Conservation (phyloP, 192 early-diverging fungal species). For the Pilobolus umbonatus region DNA sequence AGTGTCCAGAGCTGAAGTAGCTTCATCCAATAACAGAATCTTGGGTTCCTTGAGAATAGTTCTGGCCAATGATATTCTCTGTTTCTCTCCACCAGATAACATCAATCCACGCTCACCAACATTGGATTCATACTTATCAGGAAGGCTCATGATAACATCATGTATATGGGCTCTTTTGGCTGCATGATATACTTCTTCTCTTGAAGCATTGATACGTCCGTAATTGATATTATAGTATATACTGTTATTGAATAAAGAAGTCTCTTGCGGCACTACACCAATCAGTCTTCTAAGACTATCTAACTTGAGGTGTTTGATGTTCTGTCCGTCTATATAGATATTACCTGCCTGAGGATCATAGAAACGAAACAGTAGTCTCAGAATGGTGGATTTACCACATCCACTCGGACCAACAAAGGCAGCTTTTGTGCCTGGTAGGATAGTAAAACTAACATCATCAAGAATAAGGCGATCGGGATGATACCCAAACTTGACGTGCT, state of each 20-base stretch:
- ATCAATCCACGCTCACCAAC: constrained; percentile 70
- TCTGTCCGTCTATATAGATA: constrained; percentile 84
- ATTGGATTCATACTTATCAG: constrained; percentile 58
- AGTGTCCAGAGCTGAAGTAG: constrained; percentile 82
- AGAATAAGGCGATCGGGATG: constrained; percentile 54
- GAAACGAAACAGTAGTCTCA: constrained; percentile 89
- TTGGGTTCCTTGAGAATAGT: constrained; percentile 90
- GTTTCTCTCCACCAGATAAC: constrained; percentile 65
- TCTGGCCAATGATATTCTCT: constrained; percentile 77
- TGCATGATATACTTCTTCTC: constrained; percentile 57
- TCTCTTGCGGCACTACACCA: constrained; percentile 92
- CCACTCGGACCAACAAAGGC: constrained; percentile 95
- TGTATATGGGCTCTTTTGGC: constrained; percentile 59
- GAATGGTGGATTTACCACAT: constrained; percentile 84
- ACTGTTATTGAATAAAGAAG: constrained; percentile 89
- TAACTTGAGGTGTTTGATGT: constrained; percentile 72
- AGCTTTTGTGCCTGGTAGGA: constrained; percentile 79
- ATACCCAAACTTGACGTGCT: constrained; percentile 91
- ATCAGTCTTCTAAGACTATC: constrained; percentile 73
- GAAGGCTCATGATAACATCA: constrained; percentile 50
- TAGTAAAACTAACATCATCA: constrained; percentile 68
- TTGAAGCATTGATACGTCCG: constrained; percentile 63
- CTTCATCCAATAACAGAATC: constrained; percentile 90
- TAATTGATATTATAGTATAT: constrained; percentile 93
- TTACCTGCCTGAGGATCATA: constrained; percentile 81